A percentile compares a stretch with the other conserved stretches of the same genome.
These are phyloP conservation scores for Vanrija sp. DNA, from an alignment of 1,284 basidiomycete species.

Conservation along the genomic window DNA sequence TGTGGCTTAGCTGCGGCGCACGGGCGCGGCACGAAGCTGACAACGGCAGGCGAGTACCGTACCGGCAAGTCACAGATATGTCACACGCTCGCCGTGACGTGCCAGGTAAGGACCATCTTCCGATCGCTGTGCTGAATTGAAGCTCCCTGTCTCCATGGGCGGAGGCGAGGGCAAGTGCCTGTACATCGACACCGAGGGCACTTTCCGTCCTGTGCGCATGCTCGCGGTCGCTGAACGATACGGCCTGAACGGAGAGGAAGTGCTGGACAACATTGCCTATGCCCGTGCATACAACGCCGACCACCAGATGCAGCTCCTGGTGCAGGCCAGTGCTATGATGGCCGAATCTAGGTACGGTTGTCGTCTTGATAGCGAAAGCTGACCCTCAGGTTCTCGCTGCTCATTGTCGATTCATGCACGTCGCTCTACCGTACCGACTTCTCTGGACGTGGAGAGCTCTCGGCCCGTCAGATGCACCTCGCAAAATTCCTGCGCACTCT, in stretches of 20 bases:
- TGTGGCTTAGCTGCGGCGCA: not conserved
- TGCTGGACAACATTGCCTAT: slow-evolving; percentile 97
- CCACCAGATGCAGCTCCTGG: slow-evolving; percentile 86
- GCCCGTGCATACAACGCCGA: slow-evolving; percentile 98
- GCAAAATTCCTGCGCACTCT: slow-evolving; percentile 92
- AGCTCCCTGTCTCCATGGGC: slow-evolving; percentile 92
- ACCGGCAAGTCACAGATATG: slow-evolving; percentile 99
- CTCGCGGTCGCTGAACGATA: slow-evolving; percentile 92
- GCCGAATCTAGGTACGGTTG: slow-evolving; percentile 77
- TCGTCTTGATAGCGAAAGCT: not conserved
- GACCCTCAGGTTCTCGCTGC: slow-evolving; percentile 74
- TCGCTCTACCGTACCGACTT: slow-evolving; percentile 96
- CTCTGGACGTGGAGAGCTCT: slow-evolving; percentile 89
- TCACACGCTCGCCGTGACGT: slow-evolving; percentile 96
- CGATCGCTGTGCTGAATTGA: slow-evolving; percentile 2
- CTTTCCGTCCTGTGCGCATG: slow-evolving; percentile 93
- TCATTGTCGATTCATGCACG: slow-evolving; percentile 96
- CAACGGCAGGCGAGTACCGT: slow-evolving; percentile 67
- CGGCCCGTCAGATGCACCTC: slow-evolving; percentile 92
- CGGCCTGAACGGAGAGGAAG: slow-evolving; percentile 94
- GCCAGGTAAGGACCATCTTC: slow-evolving; percentile 57
- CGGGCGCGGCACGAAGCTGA: not conserved
- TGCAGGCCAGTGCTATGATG: slow-evolving; percentile 94
- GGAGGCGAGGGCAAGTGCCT: slow-evolving; percentile 98
- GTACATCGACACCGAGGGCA: slow-evolving; percentile 98